Percentiles rank a stretch among this genome's conserved stretches.
Evolutionary conservation across 805 yeast species (phyloP).

Genomic region (Yamadazyma kitorensis): DNA sequence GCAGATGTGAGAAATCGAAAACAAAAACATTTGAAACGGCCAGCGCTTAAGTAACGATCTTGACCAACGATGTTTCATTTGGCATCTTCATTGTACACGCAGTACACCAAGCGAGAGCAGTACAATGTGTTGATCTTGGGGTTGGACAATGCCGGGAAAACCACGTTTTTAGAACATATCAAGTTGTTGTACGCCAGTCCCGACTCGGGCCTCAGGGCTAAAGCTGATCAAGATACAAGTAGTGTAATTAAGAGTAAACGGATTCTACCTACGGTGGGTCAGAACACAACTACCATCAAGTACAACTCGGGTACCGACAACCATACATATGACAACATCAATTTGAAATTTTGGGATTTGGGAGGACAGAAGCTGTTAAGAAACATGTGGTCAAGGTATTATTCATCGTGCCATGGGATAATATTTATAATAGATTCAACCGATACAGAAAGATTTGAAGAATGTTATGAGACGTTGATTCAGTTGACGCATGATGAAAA

Average conservation of each 20-base stretch:
- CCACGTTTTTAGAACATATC: constrained; percentile 45
- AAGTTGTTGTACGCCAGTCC: constrained; percentile 35
- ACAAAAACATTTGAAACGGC: background rate
- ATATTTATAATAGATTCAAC: constrained; percentile 91
- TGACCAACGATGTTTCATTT: constrained; percentile 37
- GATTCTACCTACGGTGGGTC: constrained; percentile 93
- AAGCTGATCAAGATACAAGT: constrained; percentile 12
- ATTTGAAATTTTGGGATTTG: constrained; percentile 89
- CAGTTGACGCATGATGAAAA: constrained; percentile 41
- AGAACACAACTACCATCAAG: constrained; percentile 56
- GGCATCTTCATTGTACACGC: constrained; percentile 43
- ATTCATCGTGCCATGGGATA: constrained; percentile 82
- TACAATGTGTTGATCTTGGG: constrained; percentile 69
- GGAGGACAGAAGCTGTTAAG: constrained; percentile 93
- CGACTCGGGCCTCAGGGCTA: constrained; percentile 15
- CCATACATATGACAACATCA: constrained; percentile 35
- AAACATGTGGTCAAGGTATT: constrained; percentile 85
- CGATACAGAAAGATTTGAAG: constrained; percentile 77
- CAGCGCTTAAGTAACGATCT: background rate
- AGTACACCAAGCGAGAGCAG: constrained; percentile 45
- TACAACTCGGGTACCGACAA: constrained; percentile 19
- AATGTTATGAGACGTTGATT: constrained; percentile 66
- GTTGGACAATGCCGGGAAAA: constrained; percentile 94
- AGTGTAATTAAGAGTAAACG: constrained; percentile 44
- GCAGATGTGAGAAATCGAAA: too few relatives aligned